Evolutionary conservation across 768 basidiomycete genomes (phyloP), one percentile per base, ranked within the genome.

Genomic region (Myochromella boudieri): DNA sequence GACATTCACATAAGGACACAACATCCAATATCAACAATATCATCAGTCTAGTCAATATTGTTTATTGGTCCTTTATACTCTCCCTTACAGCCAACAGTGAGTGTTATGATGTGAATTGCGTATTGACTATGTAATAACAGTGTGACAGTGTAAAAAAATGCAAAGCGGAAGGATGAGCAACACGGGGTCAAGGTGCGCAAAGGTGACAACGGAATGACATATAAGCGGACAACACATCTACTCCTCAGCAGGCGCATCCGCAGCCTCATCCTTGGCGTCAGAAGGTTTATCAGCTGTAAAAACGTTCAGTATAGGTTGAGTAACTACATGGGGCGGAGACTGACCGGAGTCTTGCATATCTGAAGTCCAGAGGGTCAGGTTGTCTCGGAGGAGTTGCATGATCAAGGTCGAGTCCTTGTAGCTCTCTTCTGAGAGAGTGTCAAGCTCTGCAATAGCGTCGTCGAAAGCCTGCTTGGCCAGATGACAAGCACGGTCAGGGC

Each of bases 401-500:
- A 95, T 95, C 58, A 97, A 76, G 31, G 95, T 98, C 49, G 93
- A 97, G 71, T 97, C 95, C 78, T 97, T 97, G 88, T 98, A 97
- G 70, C 87, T 89, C 80, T 97, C 95, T 75, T 97, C 95, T 60
- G 91, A 94, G 45, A 98, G 84, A 18, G 95, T 97, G 78, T 98
- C 95, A 62, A 97, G 91, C 75, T 98, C 95, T 57, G 95, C 94
- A 66, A 98, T 97, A 37, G 95, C 95, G 68, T 97, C 95, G 55
- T 97, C 95, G 70, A 98, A 98, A 6, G 95, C 95, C 71, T 97
- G 93, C 78, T 98, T 98, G 68, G 95, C 95, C 57, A 97, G 88
- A 66, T 95, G 91, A 78, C 95, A 97, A 42, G 95, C 95, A 70
- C 93, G 91, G 72, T 97, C 95, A 58, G 95, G 94, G 71, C 88